These are phyloP conservation scores for Nepenthes mirabilis DNA, from an alignment of 148 eudicot species.

Conservation along the genomic window DNA sequence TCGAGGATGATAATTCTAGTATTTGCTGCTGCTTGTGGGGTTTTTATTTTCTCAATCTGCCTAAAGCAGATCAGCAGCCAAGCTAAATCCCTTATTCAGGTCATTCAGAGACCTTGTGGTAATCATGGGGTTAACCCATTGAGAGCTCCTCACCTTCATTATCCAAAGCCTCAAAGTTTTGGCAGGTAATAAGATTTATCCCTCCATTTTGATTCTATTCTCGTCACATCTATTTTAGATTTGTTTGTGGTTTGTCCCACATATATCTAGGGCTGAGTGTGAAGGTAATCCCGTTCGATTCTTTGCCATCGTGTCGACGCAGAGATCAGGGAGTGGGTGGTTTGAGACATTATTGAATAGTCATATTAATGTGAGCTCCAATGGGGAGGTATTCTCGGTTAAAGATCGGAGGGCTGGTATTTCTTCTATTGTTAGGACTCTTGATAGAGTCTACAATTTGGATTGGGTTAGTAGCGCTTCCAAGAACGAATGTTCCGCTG, in stretches of 20 bases:
- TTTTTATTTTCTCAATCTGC: conserved; percentile 41
- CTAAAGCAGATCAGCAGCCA: conserved; percentile 23
- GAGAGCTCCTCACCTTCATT: conserved; percentile 26
- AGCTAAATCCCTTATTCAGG: conserved; percentile 9
- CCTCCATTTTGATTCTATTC: background rate
- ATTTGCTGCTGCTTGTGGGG: conserved; percentile 28
- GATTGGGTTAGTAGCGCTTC: conserved; percentile 21
- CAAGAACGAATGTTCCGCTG: conserved; percentile 19
- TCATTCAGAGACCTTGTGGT: conserved; percentile 17
- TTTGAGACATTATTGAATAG: conserved; percentile 14
- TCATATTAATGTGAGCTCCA: conserved; percentile 13
- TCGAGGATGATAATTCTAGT: conserved; percentile 32
- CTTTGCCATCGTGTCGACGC: conserved; percentile 7
- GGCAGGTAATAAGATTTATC: conserved; percentile 18
- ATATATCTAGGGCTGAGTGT: conserved; percentile 4
- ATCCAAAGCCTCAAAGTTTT: conserved; percentile 39
- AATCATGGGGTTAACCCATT: conserved; percentile 14
- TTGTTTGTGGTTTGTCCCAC: background rate
- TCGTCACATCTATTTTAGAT: background rate
- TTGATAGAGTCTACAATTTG: conserved; percentile 12
- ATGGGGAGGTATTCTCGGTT: conserved; percentile 12
- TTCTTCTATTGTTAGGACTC: conserved; percentile 5
- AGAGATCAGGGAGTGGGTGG: conserved; percentile 10
- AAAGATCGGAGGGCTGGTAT: conserved; percentile 7
- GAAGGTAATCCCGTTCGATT: conserved; percentile 3